Conservation (phyloP, 805 yeast species). For the Wickerhamiella azymoides region DNA sequence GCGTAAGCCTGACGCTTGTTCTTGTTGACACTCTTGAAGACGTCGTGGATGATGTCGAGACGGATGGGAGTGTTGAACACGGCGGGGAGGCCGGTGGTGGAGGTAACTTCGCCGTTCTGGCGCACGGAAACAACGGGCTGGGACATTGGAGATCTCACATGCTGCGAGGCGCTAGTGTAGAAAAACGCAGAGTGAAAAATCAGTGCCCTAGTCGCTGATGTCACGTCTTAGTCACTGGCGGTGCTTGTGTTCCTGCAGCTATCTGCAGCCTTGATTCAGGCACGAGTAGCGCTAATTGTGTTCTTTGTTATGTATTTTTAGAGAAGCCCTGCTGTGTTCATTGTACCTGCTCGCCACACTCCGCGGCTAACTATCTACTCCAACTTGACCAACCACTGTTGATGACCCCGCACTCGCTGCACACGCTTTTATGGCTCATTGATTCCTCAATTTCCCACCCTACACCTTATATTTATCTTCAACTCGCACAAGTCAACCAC, state of each 20-base stretch:
- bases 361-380: no score
- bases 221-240: background rate
- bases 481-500: no score
- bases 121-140: constrained; percentile 97
- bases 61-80: constrained; percentile 99
- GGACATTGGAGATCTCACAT: constrained; percentile 23
- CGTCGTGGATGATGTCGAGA: constrained; percentile 98
- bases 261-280: no score
- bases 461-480: no score
- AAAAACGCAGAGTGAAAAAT: background rate
- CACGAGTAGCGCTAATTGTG: no score
- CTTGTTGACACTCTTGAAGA: constrained; percentile 96
- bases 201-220: background rate
- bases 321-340: no score
- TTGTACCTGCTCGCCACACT: no score
- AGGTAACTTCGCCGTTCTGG: constrained; percentile 74
- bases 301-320: no score
- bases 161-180: background rate
- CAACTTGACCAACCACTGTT: no score
- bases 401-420: no score
- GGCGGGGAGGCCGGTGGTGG: constrained; percentile 89
- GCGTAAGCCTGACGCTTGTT: constrained; percentile 99
- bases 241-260: background rate
- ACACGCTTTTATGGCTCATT: no score
- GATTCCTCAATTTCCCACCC: no score